These are phyloP conservation scores for Cucumis hystrix DNA, from an alignment of 306 rosid species.

Conservation along the genomic window DNA sequence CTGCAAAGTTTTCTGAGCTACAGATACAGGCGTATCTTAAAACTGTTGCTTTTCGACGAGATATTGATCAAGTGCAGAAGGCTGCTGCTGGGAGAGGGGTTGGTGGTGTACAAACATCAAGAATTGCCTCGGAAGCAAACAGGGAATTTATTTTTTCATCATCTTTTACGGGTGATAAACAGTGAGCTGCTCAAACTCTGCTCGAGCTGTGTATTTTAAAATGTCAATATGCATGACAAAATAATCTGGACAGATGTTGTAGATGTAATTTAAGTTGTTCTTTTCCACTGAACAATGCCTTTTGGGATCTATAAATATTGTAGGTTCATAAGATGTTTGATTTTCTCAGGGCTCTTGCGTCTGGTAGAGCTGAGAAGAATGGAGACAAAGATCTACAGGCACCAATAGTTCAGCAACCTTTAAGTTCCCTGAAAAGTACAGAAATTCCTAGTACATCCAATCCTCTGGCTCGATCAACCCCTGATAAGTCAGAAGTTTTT, in stretches of 20 bases:
- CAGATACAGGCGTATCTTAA: slow-evolving; percentile 92
- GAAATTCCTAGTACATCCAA: slow-evolving; percentile 25
- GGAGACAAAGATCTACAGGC: slow-evolving; percentile 30
- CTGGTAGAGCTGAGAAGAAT: slow-evolving; percentile 35
- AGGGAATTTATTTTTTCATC: slow-evolving; percentile 87
- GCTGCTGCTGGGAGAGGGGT: slow-evolving; percentile 71
- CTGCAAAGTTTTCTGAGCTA: slow-evolving; percentile 82
- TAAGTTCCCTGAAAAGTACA: slow-evolving; percentile 20
- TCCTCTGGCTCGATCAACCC: slow-evolving; percentile 21
- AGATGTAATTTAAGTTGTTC: slow-evolving; percentile 1
- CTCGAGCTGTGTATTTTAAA: slow-evolving; percentile 6
- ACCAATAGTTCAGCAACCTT: slow-evolving; percentile 13
- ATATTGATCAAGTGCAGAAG: slow-evolving; percentile 86
- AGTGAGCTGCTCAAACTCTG: slow-evolving; percentile 37
- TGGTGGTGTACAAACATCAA: slow-evolving; percentile 76
- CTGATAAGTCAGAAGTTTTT: slow-evolving; percentile 24
- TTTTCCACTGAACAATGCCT: not conserved
- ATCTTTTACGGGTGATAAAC: slow-evolving; percentile 82
- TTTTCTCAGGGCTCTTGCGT: slow-evolving; percentile 49
- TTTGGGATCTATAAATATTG: not conserved
- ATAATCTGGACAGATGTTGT: not conserved
- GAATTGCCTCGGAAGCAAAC: slow-evolving; percentile 88
- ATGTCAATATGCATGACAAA: slow-evolving; percentile 1
- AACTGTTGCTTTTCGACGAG: slow-evolving; percentile 95
- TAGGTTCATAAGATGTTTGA: not conserved